These are phyloP conservation scores for Phytophthora parvispora DNA, from an alignment of 352 stramenopile genomes.

Conservation along the genomic window DNA sequence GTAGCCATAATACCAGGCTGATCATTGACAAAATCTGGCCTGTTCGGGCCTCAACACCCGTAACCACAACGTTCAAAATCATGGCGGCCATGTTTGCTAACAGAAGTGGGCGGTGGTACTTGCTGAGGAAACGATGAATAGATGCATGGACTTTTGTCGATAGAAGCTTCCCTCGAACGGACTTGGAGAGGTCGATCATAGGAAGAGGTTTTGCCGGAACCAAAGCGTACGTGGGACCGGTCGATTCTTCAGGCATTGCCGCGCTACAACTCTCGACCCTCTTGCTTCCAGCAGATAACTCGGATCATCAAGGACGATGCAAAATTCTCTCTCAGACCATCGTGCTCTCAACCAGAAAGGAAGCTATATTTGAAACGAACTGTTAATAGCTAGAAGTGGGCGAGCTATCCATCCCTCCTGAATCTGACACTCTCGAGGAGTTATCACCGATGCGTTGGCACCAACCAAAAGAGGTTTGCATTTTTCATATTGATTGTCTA, in stretches of 20 bases:
- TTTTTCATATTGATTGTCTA: no score
- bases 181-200: conserved; percentile 41
- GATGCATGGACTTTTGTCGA: conserved; percentile 10
- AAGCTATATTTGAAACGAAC: no score
- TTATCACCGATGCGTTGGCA: no score
- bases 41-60: conserved; percentile 14
- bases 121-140: conserved; percentile 30
- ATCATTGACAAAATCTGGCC: conserved; percentile 31
- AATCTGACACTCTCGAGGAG: no score
- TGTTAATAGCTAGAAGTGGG: no score
- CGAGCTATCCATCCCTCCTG: no score
- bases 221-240: conserved; percentile 25
- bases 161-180: conserved; percentile 38
- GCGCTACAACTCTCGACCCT: neutral
- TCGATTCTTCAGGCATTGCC: neutral
- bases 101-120: conserved; percentile 34
- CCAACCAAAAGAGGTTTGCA: no score
- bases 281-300: neutral
- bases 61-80: conserved; percentile 25
- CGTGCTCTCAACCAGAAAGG: no score
- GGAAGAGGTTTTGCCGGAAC: conserved; percentile 33
- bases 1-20: conserved; percentile 23
- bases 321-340: no score
- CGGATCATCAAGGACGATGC: no score
- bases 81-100: conserved; percentile 28